Base-by-base conservation (phyloP, 768 basidiomycete species). In the Tremella yokohamensis region DNA sequence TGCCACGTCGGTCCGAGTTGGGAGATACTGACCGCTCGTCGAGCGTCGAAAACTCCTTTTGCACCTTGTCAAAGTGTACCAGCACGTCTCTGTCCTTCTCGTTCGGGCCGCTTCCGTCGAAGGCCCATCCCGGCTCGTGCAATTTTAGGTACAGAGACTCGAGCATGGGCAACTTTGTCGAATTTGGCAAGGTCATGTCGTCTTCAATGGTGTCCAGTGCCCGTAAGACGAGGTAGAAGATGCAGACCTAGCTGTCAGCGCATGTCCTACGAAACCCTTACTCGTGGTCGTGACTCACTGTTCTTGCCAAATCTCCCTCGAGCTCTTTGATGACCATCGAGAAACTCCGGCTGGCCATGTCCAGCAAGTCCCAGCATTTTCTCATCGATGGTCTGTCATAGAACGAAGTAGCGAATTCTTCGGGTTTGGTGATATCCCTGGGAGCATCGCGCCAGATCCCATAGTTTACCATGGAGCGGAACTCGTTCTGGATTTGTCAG, bases 171-270 rank as follows among this genome's bases (percentile, higher is more conserved):
- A 91, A 89, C 74, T 99, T 99, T 66, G 86, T 76, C 16, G 84
- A 79, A 76, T 91, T 89, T 0, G 89, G 82, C 56, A 99, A 84
- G 0, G 91, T 89, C 92, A 97, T 97, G 79, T 99, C 94, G 76
- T 99, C 94, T 76, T 98, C 94, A 62, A 99, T 84, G 3, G 94
- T 99, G 76, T 99, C 94, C n/a, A 97, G 80, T 4, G 85, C 96
- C 19, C 94, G 85, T 6, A 99, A 82, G 4, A 93, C 88, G 42
- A 99, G 84, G 78, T 98, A 99, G 78, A 96, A 98, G 59, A 98
- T 78, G 75, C 89, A 91, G 63, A 97, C 86, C 94, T 96, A 62
- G 8, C 25, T 29, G 18, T 56, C 24, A 48, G 25, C 49, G 19
- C n/a, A 15, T 16, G 13, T 44, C 20, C 40, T 47, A 38, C 15